phyloP scores from a whole-genome alignment of 192 early-diverging fungal species.

The Dissophora ornata region DNA sequence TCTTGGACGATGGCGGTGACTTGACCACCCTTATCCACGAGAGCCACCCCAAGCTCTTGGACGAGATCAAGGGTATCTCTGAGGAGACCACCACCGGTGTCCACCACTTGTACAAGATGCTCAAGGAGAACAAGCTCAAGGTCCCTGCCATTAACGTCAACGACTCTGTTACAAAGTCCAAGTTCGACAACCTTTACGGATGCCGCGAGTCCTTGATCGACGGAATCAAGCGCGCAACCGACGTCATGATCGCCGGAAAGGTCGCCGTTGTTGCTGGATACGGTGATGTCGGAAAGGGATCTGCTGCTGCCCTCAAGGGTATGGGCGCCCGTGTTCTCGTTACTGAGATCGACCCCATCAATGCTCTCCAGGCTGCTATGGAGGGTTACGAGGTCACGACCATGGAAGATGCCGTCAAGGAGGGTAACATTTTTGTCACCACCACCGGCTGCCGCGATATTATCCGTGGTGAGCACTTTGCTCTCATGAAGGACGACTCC shows the following conservation, averaged over 20 bases:
- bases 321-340: conserved; percentile 99
- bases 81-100: conserved; percentile 99
- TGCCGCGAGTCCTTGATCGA: conserved; percentile 99
- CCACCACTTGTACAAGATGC: conserved; percentile 99
- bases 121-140: conserved; percentile 96
- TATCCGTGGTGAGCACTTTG: conserved; percentile 85
- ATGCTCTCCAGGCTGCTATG: conserved; percentile 99
- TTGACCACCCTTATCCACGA: conserved; percentile 96
- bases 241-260: conserved; percentile 99
- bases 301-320: conserved; percentile 95
- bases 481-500: conserved; percentile 96
- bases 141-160: conserved; percentile 99
- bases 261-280: conserved; percentile 97
- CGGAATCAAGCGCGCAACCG: conserved; percentile 99
- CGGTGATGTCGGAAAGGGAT: conserved; percentile 99
- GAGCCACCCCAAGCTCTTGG: conserved; percentile 90
- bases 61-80: conserved; percentile 92
- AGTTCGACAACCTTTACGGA: conserved; percentile 99
- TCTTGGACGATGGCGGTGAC: conserved; percentile 99
- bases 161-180: conserved; percentile 99
- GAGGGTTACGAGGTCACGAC: conserved; percentile 99
- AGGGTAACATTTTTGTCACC: conserved; percentile 98
- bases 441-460: conserved; percentile 99
- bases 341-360: conserved; percentile 99
- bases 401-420: conserved; percentile 92